Percentiles rank a stretch among this genome's conserved stretches.
These are phyloP conservation scores for Euphorbia pulcherrima DNA, from an alignment of 345 rosid genomes.

Conservation along the genomic window DNA sequence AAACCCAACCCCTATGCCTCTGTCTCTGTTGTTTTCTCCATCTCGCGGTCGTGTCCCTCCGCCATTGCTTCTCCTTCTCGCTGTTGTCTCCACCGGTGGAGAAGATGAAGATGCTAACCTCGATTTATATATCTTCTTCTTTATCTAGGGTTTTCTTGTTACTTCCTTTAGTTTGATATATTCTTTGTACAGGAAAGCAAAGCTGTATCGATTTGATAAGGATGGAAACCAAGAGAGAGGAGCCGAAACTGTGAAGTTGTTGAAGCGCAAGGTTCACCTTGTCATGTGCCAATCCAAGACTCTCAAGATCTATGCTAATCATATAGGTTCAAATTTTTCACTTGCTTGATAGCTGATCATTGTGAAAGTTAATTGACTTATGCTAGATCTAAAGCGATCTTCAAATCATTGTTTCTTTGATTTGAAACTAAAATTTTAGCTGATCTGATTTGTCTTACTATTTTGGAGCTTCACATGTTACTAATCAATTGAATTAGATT, in stretches of 20 bases:
- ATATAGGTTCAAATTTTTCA: conserved; percentile 45
- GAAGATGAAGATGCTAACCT: conserved; percentile 76
- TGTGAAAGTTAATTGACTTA: too few species aligned
- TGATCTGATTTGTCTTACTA: too few species aligned
- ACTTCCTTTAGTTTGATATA: too few species aligned
- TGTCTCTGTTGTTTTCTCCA: too few species aligned
- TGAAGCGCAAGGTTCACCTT: conserved; percentile 86
- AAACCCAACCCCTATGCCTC: too few species aligned
- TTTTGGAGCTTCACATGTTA: too few species aligned
- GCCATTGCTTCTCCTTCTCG: too few species aligned
- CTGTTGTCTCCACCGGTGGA: conserved; percentile 84
- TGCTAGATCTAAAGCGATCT: background rate
- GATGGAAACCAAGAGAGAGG: conserved; percentile 87
- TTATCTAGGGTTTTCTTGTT: background rate
- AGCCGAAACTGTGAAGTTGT: conserved; percentile 80
- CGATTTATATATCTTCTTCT: conserved; percentile 50
- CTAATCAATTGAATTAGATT: background rate
- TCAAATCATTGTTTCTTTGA: too few species aligned
- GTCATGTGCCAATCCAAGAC: conserved; percentile 92
- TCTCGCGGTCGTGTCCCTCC: too few species aligned
- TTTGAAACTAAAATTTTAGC: too few species aligned
- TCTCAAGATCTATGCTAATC: conserved; percentile 97
- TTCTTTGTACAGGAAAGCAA: conserved; percentile 70
- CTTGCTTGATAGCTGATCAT: background rate
- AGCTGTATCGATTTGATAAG: conserved; percentile 80